A percentile compares a stretch with the other conserved stretches of the same genome.
These are phyloP conservation scores for Emmonsiellopsis sp. DNA, from an alignment of 2,329 filamentous ascomycete species.

Conservation along the genomic window DNA sequence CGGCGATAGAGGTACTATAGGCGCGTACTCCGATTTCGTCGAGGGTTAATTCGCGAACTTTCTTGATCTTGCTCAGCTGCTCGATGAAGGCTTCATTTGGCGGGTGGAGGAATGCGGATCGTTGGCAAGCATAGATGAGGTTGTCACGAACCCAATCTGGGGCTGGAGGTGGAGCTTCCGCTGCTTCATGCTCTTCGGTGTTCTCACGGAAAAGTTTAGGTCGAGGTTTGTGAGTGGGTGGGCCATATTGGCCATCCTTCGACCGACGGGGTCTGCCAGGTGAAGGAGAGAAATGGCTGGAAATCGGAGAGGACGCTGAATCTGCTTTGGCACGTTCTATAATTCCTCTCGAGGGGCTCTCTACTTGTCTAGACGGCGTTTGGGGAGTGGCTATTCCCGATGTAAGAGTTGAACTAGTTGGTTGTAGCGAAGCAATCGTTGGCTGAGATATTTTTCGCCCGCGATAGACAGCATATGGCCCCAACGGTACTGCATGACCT, in stretches of 20 bases:
- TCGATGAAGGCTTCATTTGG: constrained; percentile 69
- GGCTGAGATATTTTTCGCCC: constrained; percentile 21
- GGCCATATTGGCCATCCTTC: constrained; percentile 9
- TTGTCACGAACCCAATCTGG: constrained; percentile 60
- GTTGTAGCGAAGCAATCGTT: constrained; percentile 1
- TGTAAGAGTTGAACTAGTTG: constrained; percentile 6
- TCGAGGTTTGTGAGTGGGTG: constrained; percentile 18
- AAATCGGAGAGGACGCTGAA: constrained; percentile 16
- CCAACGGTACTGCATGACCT: constrained; percentile 35
- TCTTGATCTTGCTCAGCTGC: constrained; percentile 64
- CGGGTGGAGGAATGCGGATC: constrained; percentile 58
- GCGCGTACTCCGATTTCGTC: constrained; percentile 75
- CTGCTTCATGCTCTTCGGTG: constrained; percentile 67
- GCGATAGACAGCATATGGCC: constrained; percentile 43
- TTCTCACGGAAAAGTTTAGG: constrained; percentile 54
- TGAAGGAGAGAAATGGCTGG: constrained; percentile 3
- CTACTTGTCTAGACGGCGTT: constrained; percentile 7
- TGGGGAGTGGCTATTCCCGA: constrained; percentile 4
- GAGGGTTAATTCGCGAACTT: constrained; percentile 57
- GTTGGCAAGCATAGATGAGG: constrained; percentile 68
- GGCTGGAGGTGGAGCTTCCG: constrained; percentile 48
- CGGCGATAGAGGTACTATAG: constrained; percentile 78
- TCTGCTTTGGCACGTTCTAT: constrained; percentile 47
- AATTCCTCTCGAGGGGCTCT: constrained; percentile 23
- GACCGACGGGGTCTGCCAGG: constrained; percentile 1